Percentiles rank a stretch among this genome's conserved stretches.
phyloP scores from a whole-genome alignment of 116 monocot genomes.

The Dioscorea cayenensis region DNA sequence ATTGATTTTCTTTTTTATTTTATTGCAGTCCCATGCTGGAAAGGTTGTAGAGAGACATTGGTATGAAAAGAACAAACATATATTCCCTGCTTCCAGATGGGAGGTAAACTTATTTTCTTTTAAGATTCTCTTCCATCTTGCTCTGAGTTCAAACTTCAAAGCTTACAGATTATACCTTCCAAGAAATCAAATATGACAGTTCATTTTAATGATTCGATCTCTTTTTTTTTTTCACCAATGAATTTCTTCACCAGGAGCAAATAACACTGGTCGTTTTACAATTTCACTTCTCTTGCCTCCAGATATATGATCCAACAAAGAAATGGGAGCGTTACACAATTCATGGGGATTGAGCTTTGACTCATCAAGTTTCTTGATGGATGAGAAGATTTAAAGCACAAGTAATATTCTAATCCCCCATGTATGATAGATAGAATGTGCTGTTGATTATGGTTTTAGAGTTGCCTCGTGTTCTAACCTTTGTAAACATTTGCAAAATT shows the following conservation, averaged over 20 bases:
- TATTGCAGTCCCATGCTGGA: constrained; percentile 92
- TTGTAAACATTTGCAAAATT: too few relatives aligned
- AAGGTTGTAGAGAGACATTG: constrained; percentile 99
- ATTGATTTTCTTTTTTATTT: not conserved
- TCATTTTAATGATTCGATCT: too few relatives aligned
- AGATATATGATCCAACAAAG: constrained; percentile 91
- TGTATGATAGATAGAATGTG: too few relatives aligned
- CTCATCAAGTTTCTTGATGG: not conserved
- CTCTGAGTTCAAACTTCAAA: too few relatives aligned
- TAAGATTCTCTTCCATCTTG: too few relatives aligned
- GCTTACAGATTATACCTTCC: too few relatives aligned
- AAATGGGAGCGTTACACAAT: constrained; percentile 94
- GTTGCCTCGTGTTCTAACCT: too few relatives aligned
- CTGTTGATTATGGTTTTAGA: too few relatives aligned
- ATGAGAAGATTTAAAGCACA: too few relatives aligned
- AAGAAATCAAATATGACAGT: too few relatives aligned
- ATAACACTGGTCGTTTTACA: too few relatives aligned
- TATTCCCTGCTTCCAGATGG: constrained; percentile 99
- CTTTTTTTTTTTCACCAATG: not conserved
- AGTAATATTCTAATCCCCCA: too few relatives aligned
- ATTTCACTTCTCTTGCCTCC: constrained; percentile 4
- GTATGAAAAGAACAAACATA: constrained; percentile 99
- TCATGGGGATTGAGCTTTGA: constrained; percentile 62
- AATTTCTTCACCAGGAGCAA: not conserved
- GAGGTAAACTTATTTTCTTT: constrained; percentile 40